These are phyloP conservation scores for Coemansia sp. DNA, from an alignment of 192 early-diverging fungal genomes.

Conservation along the genomic window DNA sequence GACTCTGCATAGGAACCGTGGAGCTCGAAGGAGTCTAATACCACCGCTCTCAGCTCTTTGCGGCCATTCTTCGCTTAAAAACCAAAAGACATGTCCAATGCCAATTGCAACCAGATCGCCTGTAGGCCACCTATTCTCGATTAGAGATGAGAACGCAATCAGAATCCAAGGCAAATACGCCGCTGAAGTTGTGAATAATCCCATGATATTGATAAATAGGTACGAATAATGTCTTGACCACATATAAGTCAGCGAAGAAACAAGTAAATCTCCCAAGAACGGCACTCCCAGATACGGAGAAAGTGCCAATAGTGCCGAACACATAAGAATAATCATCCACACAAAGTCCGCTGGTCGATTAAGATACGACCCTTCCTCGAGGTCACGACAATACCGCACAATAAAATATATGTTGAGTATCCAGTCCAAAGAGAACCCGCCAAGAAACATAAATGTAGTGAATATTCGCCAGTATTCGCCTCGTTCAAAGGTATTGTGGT, in stretches of 20 bases:
- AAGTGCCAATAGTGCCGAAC: constrained; percentile 54
- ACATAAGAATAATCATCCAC: constrained; percentile 80
- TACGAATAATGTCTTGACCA: constrained; percentile 97
- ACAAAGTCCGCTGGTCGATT: constrained; percentile 89
- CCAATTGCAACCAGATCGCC: constrained; percentile 81
- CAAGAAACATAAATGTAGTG: constrained; percentile 94
- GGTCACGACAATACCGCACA: constrained; percentile 81
- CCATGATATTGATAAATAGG: constrained; percentile 83
- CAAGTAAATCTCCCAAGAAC: constrained; percentile 81
- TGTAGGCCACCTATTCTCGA: constrained; percentile 67
- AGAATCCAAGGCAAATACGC: constrained; percentile 91
- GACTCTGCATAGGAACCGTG: constrained; percentile 26
- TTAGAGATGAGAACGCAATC: constrained; percentile 80
- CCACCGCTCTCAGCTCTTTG: constrained; percentile 59
- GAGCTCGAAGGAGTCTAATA: constrained; percentile 17
- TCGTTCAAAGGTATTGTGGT: constrained; percentile 64
- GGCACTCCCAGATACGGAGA: constrained; percentile 55
- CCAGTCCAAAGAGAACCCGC: constrained; percentile 85
- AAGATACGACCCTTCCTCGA: constrained; percentile 93
- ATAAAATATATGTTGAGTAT: constrained; percentile 92
- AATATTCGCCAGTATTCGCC: constrained; percentile 90
- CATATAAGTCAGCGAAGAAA: constrained; percentile 87
- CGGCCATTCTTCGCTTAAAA: constrained; percentile 94
- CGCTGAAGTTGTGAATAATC: constrained; percentile 87
- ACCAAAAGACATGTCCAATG: constrained; percentile 94